Evolutionary conservation across 1,284 basidiomycete species (phyloP).

Genomic region (Ganoderma multipileum): DNA sequence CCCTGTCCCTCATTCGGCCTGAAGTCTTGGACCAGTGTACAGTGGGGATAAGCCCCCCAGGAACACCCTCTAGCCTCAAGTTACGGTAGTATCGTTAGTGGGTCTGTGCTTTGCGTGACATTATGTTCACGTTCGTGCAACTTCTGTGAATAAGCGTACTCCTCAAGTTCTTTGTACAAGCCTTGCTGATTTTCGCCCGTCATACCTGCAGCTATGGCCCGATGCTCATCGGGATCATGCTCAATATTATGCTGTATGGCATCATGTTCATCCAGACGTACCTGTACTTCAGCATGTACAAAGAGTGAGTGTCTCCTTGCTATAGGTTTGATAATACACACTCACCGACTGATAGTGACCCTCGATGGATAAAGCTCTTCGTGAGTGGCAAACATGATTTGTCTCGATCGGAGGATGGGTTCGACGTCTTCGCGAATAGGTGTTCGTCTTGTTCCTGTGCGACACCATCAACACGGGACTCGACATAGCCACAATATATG

Average conservation of each 20-base stretch:
- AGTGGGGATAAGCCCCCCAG: no score
- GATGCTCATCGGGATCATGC: not conserved
- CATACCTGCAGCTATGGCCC: not conserved
- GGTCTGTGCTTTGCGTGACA: not conserved
- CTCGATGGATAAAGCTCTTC: not conserved
- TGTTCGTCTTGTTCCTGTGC: conserved; percentile 35
- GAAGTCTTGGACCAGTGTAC: no score
- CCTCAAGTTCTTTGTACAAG: not conserved
- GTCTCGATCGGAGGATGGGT: not conserved
- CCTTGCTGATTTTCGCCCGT: not conserved
- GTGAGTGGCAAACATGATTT: not conserved
- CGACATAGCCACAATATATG: conserved; percentile 40
- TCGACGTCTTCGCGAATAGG: not conserved
- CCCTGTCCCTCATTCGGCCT: not conserved
- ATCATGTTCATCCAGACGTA: not conserved
- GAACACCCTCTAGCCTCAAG: not conserved
- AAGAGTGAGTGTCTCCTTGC: not conserved
- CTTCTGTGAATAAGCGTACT: not conserved
- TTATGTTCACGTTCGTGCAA: not conserved
- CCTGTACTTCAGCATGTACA: not conserved
- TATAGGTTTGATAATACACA: not conserved
- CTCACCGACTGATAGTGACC: not conserved
- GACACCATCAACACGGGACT: conserved; percentile 42
- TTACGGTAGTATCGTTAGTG: not conserved
- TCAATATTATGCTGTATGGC: not conserved